Evolutionary conservation across 179 eudicot species (phyloP).

Genomic region (Heliamphora pulchella): DNA sequence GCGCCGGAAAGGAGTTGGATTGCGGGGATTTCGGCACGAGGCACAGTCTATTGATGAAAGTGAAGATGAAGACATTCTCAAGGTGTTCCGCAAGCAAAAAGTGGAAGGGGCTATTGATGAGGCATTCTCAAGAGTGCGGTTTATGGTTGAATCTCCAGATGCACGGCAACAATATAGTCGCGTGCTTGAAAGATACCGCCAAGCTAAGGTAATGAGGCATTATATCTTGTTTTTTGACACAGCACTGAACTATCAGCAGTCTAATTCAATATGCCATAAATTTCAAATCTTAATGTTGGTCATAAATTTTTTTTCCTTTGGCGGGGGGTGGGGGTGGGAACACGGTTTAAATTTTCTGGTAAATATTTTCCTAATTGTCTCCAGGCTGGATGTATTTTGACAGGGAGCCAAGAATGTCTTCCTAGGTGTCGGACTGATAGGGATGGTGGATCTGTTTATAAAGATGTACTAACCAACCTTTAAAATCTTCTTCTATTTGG

Average conservation of each 20-base stretch:
- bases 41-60: slow-evolving; percentile 39
- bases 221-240: not conserved
- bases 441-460: not conserved
- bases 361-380: no score
- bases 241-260: not conserved
- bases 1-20: slow-evolving; percentile 82
- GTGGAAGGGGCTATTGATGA: slow-evolving; percentile 68
- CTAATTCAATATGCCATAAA: not conserved
- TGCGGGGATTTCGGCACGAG: slow-evolving; percentile 66
- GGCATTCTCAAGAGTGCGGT: slow-evolving; percentile 73
- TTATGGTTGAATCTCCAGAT: slow-evolving; percentile 68
- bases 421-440: not conserved
- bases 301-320: not conserved
- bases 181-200: slow-evolving; percentile 57
- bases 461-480: not conserved
- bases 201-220: slow-evolving; percentile 60
- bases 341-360: not conserved
- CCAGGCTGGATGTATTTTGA: not conserved
- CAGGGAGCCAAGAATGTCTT: not conserved
- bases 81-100: slow-evolving; percentile 68
- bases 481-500: not conserved
- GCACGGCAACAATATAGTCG: slow-evolving; percentile 90
- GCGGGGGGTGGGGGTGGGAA: not conserved
- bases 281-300: not conserved
- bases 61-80: slow-evolving; percentile 70